phyloP scores from a whole-genome alignment of 148 eudicot species.

The Fagopyrum homotropicum region DNA sequence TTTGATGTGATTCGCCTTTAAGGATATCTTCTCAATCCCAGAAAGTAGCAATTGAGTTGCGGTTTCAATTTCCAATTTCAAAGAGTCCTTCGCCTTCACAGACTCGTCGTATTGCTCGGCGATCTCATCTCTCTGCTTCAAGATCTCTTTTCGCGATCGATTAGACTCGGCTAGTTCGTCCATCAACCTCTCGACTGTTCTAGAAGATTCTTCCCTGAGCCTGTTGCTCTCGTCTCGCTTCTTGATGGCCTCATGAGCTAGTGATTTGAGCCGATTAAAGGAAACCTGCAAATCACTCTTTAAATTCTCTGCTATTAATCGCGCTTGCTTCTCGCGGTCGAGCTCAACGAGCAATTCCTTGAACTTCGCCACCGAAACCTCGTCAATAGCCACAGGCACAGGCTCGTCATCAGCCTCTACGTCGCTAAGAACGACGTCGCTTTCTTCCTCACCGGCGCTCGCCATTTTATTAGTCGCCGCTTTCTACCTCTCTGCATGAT shows the following conservation, averaged over 20 bases:
- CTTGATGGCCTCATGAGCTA: constrained; percentile 71
- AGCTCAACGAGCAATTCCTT: constrained; percentile 52
- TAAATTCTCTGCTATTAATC: constrained; percentile 50
- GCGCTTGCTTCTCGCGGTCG: constrained; percentile 61
- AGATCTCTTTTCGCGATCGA: constrained; percentile 23
- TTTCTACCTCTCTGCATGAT: background rate
- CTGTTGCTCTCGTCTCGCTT: background rate
- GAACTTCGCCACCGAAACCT: constrained; percentile 47
- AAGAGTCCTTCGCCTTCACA: constrained; percentile 46
- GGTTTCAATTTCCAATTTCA: constrained; percentile 57
- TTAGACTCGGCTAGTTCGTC: constrained; percentile 37
- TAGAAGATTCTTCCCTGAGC: constrained; percentile 40
- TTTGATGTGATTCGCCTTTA: constrained; percentile 55
- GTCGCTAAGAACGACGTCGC: constrained; percentile 68
- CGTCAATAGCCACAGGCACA: constrained; percentile 23
- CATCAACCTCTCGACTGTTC: constrained; percentile 37
- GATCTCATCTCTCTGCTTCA: constrained; percentile 42
- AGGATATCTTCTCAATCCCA: constrained; percentile 80
- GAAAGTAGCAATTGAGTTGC: constrained; percentile 77
- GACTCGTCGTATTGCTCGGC: constrained; percentile 44
- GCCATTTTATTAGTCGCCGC: constrained; percentile 17
- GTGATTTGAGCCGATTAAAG: constrained; percentile 55
- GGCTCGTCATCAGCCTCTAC: constrained; percentile 57
- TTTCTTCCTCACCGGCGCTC: constrained; percentile 50
- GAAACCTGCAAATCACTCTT: constrained; percentile 48